Percentiles rank a stretch among this genome's conserved stretches.
phyloP scores from a whole-genome alignment of 73 alveolate species.

The Symbiodinium pilosum region DNA sequence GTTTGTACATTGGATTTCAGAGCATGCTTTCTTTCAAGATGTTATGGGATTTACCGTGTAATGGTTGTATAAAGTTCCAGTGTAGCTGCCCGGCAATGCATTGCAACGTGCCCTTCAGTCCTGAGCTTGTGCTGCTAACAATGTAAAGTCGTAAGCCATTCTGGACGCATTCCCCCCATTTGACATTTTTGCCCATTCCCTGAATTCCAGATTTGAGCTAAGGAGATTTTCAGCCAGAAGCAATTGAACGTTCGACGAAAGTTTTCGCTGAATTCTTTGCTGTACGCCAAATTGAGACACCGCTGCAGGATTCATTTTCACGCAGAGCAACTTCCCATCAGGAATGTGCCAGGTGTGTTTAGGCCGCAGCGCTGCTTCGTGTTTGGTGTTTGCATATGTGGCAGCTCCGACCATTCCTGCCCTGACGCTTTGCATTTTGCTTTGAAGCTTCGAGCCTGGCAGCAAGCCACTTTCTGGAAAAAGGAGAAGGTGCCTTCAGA shows the following conservation, averaged over 20 bases:
- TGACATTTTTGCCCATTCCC: too few species aligned
- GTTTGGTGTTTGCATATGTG: background rate
- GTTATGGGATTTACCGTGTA: too few species aligned
- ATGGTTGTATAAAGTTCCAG: background rate
- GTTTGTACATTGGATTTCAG: too few species aligned
- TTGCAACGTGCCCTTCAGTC: background rate
- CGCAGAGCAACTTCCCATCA: background rate
- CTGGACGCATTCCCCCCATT: too few species aligned
- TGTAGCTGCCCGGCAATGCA: background rate
- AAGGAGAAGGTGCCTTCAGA: too few species aligned
- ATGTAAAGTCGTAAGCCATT: too few species aligned
- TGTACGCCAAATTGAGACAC: background rate
- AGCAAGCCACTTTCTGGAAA: background rate
- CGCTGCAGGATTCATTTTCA: background rate
- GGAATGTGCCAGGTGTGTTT: background rate
- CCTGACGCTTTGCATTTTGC: constrained; percentile 20
- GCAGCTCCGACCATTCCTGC: background rate
- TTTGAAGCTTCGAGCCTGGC: background rate
- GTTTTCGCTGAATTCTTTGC: background rate
- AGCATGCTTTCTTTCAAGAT: too few species aligned
- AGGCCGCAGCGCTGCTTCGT: background rate
- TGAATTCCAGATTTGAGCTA: background rate
- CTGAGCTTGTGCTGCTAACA: background rate
- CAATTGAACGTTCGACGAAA: background rate
- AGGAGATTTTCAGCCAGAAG: background rate